Percentiles rank a stretch among this genome's conserved stretches.
Conservation (phyloP, 345 rosid genomes). For the Capsella bursapastoris region DNA sequence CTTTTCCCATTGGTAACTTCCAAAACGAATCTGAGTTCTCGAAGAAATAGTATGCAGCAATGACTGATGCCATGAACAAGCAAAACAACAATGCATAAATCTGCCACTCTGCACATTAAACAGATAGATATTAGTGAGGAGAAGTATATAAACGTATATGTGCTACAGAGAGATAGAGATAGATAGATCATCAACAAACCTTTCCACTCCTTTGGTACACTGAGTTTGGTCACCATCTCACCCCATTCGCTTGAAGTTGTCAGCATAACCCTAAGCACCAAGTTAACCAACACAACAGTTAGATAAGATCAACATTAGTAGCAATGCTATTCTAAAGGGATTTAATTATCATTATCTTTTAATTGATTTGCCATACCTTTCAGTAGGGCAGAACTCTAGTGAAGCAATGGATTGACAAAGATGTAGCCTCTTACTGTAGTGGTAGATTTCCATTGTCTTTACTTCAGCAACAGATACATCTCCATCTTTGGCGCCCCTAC, state of each 20-base stretch:
- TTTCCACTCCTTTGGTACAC: conserved; percentile 95
- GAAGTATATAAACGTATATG: not conserved
- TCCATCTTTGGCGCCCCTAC: conserved; percentile 93
- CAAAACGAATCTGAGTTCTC: conserved; percentile 89
- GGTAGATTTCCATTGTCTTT: conserved; percentile 91
- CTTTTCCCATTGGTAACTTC: conserved; percentile 64
- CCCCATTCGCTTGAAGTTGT: conserved; percentile 88
- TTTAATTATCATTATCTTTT: not conserved
- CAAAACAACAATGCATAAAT: conserved; percentile 75
- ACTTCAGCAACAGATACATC: conserved; percentile 80
- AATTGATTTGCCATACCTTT: conserved; percentile 56
- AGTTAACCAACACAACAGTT: conserved; percentile 17
- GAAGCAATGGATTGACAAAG: conserved; percentile 69
- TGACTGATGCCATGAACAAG: conserved; percentile 81
- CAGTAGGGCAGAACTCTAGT: conserved; percentile 82
- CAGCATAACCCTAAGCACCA: conserved; percentile 66
- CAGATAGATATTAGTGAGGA: not conserved
- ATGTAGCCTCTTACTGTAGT: conserved; percentile 91
- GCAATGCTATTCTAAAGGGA: not conserved
- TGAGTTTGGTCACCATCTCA: conserved; percentile 75
- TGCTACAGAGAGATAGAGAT: not conserved
- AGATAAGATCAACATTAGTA: conserved; percentile 3
- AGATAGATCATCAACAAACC: conserved; percentile 49
- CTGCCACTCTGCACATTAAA: conserved; percentile 82
- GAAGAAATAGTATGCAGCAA: conserved; percentile 76